These are phyloP conservation scores for Arbutus unedo DNA, from an alignment of 148 eudicot species.

Conservation along the genomic window DNA sequence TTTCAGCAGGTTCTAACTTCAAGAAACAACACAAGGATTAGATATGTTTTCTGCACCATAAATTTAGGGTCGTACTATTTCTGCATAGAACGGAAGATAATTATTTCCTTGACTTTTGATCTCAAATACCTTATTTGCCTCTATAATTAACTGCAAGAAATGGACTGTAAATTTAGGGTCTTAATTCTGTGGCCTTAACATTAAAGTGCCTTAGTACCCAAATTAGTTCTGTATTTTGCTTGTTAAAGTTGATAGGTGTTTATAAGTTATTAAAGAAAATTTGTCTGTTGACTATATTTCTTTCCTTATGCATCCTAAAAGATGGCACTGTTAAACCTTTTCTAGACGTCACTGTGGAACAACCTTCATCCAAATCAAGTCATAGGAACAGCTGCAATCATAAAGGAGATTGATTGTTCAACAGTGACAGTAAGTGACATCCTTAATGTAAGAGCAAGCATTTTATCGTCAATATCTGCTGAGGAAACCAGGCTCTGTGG, in stretches of 20 bases:
- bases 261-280: not conserved
- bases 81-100: not conserved
- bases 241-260: not conserved
- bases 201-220: not conserved
- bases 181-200: not conserved
- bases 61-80: not conserved
- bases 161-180: not conserved
- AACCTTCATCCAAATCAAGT: slow-evolving; percentile 90
- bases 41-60: too few relatives aligned
- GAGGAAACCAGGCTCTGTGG: slow-evolving; percentile 69
- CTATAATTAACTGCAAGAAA: not conserved
- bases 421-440: slow-evolving; percentile 75
- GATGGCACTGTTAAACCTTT: not conserved
- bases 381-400: slow-evolving; percentile 58
- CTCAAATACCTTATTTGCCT: not conserved
- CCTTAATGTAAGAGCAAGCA: slow-evolving; percentile 43
- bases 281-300: not conserved
- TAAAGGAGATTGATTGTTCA: slow-evolving; percentile 83
- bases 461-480: slow-evolving; percentile 51
- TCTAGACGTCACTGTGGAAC: slow-evolving; percentile 91
- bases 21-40: not conserved
- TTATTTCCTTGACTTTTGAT: not conserved
- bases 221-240: not conserved
- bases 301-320: slow-evolving; percentile 10
- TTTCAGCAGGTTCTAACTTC: not conserved